phyloP scores from a whole-genome alignment of 2,329 filamentous ascomycete genomes.

The Myriosclerotinia duriaeana region DNA sequence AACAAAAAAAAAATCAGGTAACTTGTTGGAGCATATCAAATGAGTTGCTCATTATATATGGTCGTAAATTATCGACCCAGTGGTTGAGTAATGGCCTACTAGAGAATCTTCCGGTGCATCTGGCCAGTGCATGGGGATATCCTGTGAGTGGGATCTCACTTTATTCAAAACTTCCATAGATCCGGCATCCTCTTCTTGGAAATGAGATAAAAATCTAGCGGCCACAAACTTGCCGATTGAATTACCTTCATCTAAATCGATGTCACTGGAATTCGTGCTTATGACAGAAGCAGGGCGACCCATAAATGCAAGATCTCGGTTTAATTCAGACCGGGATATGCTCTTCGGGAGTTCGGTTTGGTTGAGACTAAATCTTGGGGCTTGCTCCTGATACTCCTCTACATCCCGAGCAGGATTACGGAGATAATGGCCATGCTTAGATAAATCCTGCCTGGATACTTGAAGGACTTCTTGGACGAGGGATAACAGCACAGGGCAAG shows the following conservation, averaged over 20 bases:
- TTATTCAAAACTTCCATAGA: background rate
- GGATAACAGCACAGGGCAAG: constrained; percentile 20
- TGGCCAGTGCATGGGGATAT: background rate
- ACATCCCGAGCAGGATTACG: background rate
- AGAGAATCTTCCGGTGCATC: background rate
- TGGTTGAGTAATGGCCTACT: background rate
- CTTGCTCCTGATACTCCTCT: constrained; percentile 4
- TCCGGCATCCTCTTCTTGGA: background rate
- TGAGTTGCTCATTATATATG: background rate
- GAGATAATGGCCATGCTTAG: background rate
- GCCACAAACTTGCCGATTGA: background rate
- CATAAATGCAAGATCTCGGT: constrained; percentile 10
- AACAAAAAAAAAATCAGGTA: background rate
- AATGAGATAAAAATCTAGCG: background rate
- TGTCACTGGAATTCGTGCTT: constrained; percentile 6
- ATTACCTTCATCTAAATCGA: constrained; percentile 18
- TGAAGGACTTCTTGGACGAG: background rate
- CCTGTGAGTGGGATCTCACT: background rate
- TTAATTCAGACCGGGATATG: background rate
- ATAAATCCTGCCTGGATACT: background rate
- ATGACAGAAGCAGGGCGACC: constrained; percentile 9
- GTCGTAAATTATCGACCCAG: background rate
- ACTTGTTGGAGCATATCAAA: background rate
- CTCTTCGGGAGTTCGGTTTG: background rate
- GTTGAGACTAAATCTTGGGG: background rate